Conservation (phyloP, 345 rosid species). For the Eucalyptus sp. region DNA sequence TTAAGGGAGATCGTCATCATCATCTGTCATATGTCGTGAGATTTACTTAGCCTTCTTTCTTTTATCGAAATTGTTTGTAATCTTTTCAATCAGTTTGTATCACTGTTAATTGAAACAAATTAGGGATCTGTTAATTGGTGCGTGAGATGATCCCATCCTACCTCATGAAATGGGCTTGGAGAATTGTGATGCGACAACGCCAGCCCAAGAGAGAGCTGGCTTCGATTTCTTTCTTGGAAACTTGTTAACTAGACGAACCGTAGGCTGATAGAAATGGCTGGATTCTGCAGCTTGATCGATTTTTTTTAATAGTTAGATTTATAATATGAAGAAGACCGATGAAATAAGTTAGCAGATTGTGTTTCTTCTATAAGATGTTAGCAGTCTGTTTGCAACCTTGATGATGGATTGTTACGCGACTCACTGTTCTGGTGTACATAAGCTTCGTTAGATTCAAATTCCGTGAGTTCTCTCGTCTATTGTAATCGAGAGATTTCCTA, state of each 20-base stretch:
- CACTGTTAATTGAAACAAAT: not conserved
- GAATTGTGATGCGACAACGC: not conserved
- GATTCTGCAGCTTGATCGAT: not conserved
- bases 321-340: not conserved
- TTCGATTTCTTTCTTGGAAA: not conserved
- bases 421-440: not conserved
- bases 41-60: not conserved
- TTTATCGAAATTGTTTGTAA: not conserved
- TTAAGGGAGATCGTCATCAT: not conserved
- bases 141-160: not conserved
- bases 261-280: not conserved
- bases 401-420: not conserved
- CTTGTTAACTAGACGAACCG: not conserved
- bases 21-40: not conserved
- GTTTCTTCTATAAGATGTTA: not conserved
- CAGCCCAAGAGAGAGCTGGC: not conserved
- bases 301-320: not conserved
- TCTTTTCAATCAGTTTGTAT: conserved; percentile 26
- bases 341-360: not conserved
- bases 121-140: not conserved
- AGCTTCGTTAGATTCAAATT: not conserved
- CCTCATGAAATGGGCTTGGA: not conserved
- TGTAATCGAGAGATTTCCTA: not conserved
- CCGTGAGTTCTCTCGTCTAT: not conserved
- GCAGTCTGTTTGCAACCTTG: not conserved